These are phyloP conservation scores for Xerophyta viscosa DNA, from an alignment of 106 monocot genomes.

Conservation along the genomic window DNA sequence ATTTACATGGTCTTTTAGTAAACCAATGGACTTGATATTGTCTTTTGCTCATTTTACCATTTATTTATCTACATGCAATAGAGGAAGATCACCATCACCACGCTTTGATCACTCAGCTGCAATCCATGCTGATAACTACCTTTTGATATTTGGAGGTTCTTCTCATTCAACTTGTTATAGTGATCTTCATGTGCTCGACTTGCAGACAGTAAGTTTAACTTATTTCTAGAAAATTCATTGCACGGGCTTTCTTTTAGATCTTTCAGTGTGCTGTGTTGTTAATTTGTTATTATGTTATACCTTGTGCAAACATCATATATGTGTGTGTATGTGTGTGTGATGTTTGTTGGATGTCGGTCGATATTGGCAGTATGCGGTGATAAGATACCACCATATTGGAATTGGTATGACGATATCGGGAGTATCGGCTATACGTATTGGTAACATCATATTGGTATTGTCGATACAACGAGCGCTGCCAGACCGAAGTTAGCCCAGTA, in stretches of 20 bases:
- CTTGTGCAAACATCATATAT: background rate
- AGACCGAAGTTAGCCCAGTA: no score
- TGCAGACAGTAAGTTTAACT: conserved; percentile 50
- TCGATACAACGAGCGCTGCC: no score
- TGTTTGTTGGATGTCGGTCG: no score
- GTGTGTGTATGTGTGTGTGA: background rate
- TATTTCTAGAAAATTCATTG: no score
- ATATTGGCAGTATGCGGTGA: no score
- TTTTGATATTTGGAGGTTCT: conserved; percentile 84
- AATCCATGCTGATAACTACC: conserved; percentile 61
- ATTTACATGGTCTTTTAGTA: conserved; percentile 1
- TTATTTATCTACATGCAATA: conserved; percentile 11
- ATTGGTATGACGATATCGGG: no score
- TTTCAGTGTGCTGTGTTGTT: background rate
- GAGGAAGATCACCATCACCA: conserved; percentile 47
- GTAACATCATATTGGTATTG: no score
- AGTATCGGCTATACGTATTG: no score
- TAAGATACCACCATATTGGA: no score
- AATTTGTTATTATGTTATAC: background rate
- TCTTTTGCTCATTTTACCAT: conserved; percentile 1
- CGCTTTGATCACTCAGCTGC: conserved; percentile 81
- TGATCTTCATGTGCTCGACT: conserved; percentile 86
- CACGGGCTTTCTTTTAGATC: conserved; percentile 6
- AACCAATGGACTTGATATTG: no score
- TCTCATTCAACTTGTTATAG: conserved; percentile 73